Base-by-base conservation (phyloP, 2,329 filamentous ascomycete species). In the Pyricularia sp. region DNA sequence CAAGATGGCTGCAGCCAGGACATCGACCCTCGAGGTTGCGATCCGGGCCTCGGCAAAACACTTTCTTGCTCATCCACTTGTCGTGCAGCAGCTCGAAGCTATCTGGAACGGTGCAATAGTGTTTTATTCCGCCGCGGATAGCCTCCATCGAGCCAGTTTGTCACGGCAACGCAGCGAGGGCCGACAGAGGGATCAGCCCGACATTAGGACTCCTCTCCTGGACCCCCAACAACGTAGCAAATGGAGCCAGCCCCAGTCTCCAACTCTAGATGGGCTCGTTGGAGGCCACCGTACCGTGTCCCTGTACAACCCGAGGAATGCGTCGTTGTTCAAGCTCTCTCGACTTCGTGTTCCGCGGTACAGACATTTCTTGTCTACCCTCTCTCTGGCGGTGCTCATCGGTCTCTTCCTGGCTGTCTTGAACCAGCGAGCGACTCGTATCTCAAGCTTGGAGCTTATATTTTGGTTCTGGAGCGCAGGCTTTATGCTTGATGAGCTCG, bases 401-500 rank as follows among this genome's bases (percentile, higher is more conserved):
- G 88, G 86, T 16, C 81, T 97, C 12, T 97, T 96, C 73, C 78
- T 97, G 22, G 88, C 91, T 10, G 92, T 97, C 10, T 82, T 97
- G 3, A 79, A 84, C 12, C 80, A 90, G 72, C 84, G 90, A 66
- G 93, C 91, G 2, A 82, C 88, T 64, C 83, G 87, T 64, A 96
- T 97, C 71, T 96, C 91, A 1, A 84, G 84, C 0, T 78, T 97
- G 10, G 93, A 97, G 74, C 79, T 97, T 19, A 75, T 96, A 13
- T 97, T 97, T 76, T 97, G 93, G 93, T 91, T 97, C 75, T 97
- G 93, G 93, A 96, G 91, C 72, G 91, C 91, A 30, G 93, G 93
- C 0, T 97, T 96, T 75, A 96, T 97, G 91, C 84, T 97, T 35
- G 93, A 97, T 71, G 93, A 97, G 76, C 84, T 97, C 26, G 92